phyloP scores from a whole-genome alignment of 1,284 basidiomycete species.

The Ganoderma resinaceum region DNA sequence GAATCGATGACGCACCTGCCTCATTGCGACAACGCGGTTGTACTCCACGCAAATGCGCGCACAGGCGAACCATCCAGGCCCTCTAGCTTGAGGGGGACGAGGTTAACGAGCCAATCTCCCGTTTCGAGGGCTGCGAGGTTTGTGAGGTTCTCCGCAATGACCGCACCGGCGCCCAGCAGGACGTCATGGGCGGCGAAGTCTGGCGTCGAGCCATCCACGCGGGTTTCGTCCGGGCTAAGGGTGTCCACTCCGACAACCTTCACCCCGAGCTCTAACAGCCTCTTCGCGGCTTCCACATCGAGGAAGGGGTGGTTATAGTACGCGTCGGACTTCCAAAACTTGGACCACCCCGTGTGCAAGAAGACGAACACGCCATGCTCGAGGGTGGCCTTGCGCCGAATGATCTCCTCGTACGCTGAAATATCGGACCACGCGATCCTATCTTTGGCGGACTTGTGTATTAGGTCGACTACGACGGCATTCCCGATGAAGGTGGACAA shows the following conservation, averaged over 20 bases:
- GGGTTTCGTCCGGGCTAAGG: constrained; percentile 71
- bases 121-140: constrained; percentile 51
- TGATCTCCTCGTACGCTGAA: constrained; percentile 39
- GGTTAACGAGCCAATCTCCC: constrained; percentile 54
- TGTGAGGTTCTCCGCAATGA: constrained; percentile 75
- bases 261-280: constrained; percentile 57
- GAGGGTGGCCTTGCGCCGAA: constrained; percentile 25
- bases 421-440: constrained; percentile 62
- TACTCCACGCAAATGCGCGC: constrained; percentile 62
- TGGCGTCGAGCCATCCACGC: constrained; percentile 34
- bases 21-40: not conserved
- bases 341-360: constrained; percentile 42
- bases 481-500: constrained; percentile 58
- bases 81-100: constrained; percentile 63
- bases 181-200: constrained; percentile 62
- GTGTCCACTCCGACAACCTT: constrained; percentile 66
- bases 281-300: constrained; percentile 54
- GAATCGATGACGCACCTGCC: not conserved
- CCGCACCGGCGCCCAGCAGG: constrained; percentile 60
- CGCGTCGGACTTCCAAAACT: constrained; percentile 52
- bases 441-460: constrained; percentile 46
- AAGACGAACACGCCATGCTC: constrained; percentile 37
- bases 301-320: constrained; percentile 74
- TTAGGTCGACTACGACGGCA: constrained; percentile 57
- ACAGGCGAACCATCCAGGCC: constrained; percentile 72